phyloP scores from a whole-genome alignment of 148 eudicot species.

The Pouteria glomerata region DNA sequence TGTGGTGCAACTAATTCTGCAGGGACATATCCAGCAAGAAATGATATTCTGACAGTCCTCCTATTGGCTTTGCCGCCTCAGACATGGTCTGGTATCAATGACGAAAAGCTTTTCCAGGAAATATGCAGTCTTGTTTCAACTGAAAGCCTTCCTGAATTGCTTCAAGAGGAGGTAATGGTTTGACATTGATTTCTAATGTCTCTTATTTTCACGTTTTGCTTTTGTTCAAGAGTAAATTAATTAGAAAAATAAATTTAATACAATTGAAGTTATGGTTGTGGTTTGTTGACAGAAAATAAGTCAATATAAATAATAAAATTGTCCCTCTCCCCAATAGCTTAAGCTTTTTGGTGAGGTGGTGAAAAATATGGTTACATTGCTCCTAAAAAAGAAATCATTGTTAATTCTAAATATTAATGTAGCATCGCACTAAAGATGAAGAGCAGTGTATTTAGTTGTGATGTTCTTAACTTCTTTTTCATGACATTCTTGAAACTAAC shows the following conservation, averaged over 20 bases:
- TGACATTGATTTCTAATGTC: not conserved
- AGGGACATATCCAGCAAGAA: slow-evolving; percentile 55
- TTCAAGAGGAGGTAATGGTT: slow-evolving; percentile 82
- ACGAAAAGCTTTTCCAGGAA: slow-evolving; percentile 48
- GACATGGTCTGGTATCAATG: slow-evolving; percentile 74
- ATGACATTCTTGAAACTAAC: not conserved
- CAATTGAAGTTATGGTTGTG: not conserved
- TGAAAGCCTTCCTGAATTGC: slow-evolving; percentile 54
- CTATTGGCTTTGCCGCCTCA: slow-evolving; percentile 79
- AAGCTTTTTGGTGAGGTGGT: not conserved
- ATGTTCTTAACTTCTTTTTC: not conserved
- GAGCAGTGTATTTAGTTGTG: not conserved
- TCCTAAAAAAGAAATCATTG: not conserved
- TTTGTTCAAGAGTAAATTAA: not conserved
- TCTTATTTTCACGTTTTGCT: not conserved
- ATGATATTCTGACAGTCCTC: slow-evolving; percentile 70
- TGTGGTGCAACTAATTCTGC: slow-evolving; percentile 28
- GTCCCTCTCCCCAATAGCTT: too few relatives aligned
- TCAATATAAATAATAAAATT: too few relatives aligned
- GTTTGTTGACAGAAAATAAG: not conserved
- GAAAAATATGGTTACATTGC: not conserved
- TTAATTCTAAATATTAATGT: not conserved
- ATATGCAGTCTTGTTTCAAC: slow-evolving; percentile 43
- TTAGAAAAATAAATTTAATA: not conserved
- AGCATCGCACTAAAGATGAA: not conserved